These are phyloP conservation scores for Cenchrus americanus DNA, from an alignment of 176 grass and related monocot species.

Conservation along the genomic window DNA sequence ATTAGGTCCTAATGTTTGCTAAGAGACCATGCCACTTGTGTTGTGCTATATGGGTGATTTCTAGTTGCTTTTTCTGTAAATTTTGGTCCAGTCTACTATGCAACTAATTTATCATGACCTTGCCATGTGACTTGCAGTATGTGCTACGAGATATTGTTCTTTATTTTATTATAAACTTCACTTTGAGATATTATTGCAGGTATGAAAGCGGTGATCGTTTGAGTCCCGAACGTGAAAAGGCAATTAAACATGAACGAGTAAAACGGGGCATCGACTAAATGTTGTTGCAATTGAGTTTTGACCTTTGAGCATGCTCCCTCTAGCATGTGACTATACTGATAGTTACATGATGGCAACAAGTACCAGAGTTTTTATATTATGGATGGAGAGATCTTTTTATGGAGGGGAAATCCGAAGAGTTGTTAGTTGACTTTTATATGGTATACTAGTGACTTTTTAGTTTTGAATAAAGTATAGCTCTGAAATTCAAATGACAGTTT, in stretches of 20 bases:
- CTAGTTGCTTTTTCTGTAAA: neutral
- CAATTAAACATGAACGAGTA: constrained; percentile 31
- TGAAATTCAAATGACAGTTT: neutral
- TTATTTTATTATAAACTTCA: neutral
- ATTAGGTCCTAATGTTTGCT: neutral
- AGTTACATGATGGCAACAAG: constrained; percentile 21
- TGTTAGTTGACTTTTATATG: neutral
- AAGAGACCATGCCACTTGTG: neutral
- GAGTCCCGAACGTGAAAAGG: constrained; percentile 78
- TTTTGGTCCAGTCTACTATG: neutral
- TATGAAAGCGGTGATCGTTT: constrained; percentile 76
- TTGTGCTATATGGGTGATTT: neutral
- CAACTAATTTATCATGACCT: neutral
- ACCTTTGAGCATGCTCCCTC: constrained; percentile 2
- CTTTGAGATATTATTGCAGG: constrained; percentile 49
- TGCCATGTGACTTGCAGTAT: neutral
- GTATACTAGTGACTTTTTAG: neutral
- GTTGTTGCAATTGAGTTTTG: neutral
- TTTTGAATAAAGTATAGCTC: neutral
- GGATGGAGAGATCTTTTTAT: neutral
- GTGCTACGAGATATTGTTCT: neutral
- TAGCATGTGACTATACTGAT: neutral
- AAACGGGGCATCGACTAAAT: constrained; percentile 20
- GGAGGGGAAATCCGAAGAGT: neutral
- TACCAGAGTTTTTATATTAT: neutral